A percentile compares a stretch with the other conserved stretches of the same genome.
Evolutionary conservation across 306 rosid genomes (phyloP).

Genomic region (Quercus aquifolioides): DNA sequence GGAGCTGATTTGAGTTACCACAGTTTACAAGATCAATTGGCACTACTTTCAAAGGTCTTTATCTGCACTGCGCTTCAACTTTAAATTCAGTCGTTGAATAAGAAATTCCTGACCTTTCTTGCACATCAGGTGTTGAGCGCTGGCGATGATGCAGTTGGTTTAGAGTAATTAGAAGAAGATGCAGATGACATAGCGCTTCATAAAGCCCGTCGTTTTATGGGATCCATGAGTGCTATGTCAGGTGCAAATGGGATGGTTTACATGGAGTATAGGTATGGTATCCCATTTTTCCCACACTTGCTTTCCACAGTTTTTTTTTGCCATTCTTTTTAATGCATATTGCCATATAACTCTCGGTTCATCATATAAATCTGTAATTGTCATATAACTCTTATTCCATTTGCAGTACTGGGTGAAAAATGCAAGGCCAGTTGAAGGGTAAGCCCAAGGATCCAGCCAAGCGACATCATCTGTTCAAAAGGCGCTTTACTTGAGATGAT

Average conservation of each 20-base stretch:
- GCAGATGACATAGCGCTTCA: constrained; percentile 79
- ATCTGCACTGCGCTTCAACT: constrained; percentile 12
- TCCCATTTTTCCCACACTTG: neutral
- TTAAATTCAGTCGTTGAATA: constrained; percentile 6
- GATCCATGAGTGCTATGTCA: constrained; percentile 91
- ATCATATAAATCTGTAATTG: constrained; percentile 4
- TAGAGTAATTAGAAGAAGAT: constrained; percentile 90
- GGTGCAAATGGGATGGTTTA: constrained; percentile 91
- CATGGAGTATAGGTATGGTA: constrained; percentile 83
- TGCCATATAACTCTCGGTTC: neutral
- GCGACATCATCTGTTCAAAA: constrained; percentile 69
- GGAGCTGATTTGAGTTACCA: constrained; percentile 73
- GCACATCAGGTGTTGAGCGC: constrained; percentile 73
- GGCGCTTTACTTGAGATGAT: constrained; percentile 45
- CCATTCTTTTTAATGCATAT: neutral
- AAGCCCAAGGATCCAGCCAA: constrained; percentile 89
- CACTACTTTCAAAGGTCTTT: constrained; percentile 78
- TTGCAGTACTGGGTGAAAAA: constrained; percentile 56
- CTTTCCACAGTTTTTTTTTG: neutral
- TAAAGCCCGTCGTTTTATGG: constrained; percentile 61
- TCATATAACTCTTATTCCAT: constrained; percentile 1
- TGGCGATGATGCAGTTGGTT: constrained; percentile 84
- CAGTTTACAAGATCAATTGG: constrained; percentile 74
- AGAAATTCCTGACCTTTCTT: constrained; percentile 15
- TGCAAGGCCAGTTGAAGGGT: constrained; percentile 65